These are phyloP conservation scores for Diospyros kaki DNA, from an alignment of 148 eudicot genomes.

Conservation along the genomic window DNA sequence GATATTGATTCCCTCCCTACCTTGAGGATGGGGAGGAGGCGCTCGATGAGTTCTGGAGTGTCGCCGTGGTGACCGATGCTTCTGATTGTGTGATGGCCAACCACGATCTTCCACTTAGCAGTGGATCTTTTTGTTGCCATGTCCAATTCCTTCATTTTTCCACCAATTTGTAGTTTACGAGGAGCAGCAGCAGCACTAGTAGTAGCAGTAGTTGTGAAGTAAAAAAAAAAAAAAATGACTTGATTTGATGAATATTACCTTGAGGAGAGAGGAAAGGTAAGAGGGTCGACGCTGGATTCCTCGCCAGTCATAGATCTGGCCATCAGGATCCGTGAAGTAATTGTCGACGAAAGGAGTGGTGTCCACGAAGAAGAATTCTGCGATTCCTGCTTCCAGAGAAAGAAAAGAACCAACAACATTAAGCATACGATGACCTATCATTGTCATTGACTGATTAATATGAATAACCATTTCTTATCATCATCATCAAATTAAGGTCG, in stretches of 20 bases:
- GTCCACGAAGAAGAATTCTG: slow-evolving; percentile 64
- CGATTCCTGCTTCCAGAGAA: slow-evolving; percentile 37
- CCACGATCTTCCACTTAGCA: slow-evolving; percentile 84
- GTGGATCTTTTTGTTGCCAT: slow-evolving; percentile 46
- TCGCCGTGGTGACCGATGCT: slow-evolving; percentile 80
- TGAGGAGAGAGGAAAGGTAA: slow-evolving; percentile 27
- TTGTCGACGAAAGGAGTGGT: slow-evolving; percentile 59
- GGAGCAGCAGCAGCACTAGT: no score
- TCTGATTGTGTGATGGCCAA: slow-evolving; percentile 75
- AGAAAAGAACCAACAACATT: background rate
- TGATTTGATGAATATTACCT: background rate
- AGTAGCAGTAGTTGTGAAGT: no score
- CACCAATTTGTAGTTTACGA: no score
- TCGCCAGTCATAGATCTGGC: slow-evolving; percentile 59
- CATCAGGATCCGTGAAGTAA: slow-evolving; percentile 33
- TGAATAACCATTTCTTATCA: no score
- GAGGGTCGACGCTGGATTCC: slow-evolving; percentile 34
- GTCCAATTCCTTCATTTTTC: slow-evolving; percentile 48
- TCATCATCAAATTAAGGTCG: no score
- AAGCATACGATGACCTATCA: no score
- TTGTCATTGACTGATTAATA: no score
- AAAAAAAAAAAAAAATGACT: no score
- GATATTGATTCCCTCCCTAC: no score
- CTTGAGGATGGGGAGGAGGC: slow-evolving; percentile 68
- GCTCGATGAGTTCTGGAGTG: slow-evolving; percentile 55